Conservation (phyloP, 2,329 filamentous ascomycete genomes). For the Sporothrix sp. region DNA sequence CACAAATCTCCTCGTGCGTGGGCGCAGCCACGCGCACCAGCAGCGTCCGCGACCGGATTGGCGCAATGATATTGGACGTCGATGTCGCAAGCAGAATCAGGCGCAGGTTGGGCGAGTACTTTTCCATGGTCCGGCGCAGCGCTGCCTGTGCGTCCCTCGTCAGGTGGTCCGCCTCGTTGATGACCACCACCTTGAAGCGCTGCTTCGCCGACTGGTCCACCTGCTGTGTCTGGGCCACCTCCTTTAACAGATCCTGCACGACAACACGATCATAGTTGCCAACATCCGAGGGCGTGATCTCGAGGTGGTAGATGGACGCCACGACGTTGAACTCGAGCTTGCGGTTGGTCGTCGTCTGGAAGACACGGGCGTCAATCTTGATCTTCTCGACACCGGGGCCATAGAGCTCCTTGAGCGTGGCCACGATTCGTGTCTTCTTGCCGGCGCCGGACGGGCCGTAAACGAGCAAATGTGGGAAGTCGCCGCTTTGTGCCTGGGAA, state of each 20-base stretch:
- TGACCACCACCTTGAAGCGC: slow-evolving; percentile 95
- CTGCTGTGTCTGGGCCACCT: slow-evolving; percentile 97
- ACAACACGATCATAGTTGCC: slow-evolving; percentile 95
- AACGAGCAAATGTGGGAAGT: slow-evolving; percentile 94
- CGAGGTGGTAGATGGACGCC: slow-evolving; percentile 90
- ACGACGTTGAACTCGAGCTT: slow-evolving; percentile 99
- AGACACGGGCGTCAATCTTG: slow-evolving; percentile 95
- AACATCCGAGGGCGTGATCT: slow-evolving; percentile 95
- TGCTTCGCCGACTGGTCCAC: slow-evolving; percentile 89
- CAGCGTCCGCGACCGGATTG: slow-evolving; percentile 84
- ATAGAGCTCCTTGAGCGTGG: slow-evolving; percentile 89
- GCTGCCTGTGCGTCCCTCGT: slow-evolving; percentile 93
- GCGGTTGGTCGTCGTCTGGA: slow-evolving; percentile 89
- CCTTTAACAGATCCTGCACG: slow-evolving; percentile 88
- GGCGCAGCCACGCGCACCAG: slow-evolving; percentile 88
- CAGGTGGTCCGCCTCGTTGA: slow-evolving; percentile 95
- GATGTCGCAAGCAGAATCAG: slow-evolving; percentile 90
- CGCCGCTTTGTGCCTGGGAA: slow-evolving; percentile 78
- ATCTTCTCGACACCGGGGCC: slow-evolving; percentile 98
- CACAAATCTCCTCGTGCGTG: slow-evolving; percentile 72
- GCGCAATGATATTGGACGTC: slow-evolving; percentile 98
- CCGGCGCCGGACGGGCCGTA: slow-evolving; percentile 94
- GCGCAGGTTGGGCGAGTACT: slow-evolving; percentile 91
- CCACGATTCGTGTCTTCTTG: slow-evolving; percentile 95
- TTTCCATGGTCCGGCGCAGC: slow-evolving; percentile 93